Evolutionary conservation across 2,329 filamentous ascomycete genomes (phyloP).

Genomic region (Graphilbum fragrans): DNA sequence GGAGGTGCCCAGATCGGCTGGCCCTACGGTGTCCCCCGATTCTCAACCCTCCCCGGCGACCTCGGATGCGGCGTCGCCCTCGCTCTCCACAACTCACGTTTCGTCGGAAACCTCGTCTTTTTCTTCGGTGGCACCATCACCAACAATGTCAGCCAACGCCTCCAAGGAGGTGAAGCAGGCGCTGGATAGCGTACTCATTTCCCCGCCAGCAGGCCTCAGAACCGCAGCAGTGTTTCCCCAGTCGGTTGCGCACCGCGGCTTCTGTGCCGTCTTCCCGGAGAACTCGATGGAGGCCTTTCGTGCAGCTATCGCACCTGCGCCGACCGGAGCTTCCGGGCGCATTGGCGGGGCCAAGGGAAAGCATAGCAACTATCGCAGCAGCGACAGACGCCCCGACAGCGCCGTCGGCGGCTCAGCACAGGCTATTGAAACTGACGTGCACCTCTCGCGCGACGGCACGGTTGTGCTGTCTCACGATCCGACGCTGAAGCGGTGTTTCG

Average conservation of each 20-base stretch:
- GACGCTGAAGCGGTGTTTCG: constrained; percentile 70
- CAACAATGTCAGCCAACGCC: too few species aligned
- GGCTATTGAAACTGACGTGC: constrained; percentile 80
- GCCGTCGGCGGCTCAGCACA: constrained; percentile 33
- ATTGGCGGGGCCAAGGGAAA: too few species aligned
- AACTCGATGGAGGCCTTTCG: constrained; percentile 58
- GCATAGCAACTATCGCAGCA: too few species aligned
- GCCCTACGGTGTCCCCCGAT: too few species aligned
- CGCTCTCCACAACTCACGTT: too few species aligned
- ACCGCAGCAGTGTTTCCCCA: constrained; percentile 34
- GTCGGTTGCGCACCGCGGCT: constrained; percentile 67
- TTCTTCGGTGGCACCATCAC: too few species aligned
- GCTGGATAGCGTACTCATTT: too few species aligned
- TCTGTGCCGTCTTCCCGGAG: constrained; percentile 68
- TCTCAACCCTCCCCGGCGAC: too few species aligned
- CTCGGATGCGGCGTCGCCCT: too few species aligned
- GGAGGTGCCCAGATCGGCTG: too few species aligned
- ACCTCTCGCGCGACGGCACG: constrained; percentile 69
- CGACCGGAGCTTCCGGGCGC: not conserved
- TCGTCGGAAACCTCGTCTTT: too few species aligned
- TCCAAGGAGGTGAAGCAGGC: too few species aligned
- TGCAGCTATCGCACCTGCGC: constrained; percentile 14
- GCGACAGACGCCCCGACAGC: not conserved
- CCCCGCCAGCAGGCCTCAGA: not conserved
- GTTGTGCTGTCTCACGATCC: constrained; percentile 80